Conservation (phyloP, 306 rosid genomes). For the Dalbergia oliveri region DNA sequence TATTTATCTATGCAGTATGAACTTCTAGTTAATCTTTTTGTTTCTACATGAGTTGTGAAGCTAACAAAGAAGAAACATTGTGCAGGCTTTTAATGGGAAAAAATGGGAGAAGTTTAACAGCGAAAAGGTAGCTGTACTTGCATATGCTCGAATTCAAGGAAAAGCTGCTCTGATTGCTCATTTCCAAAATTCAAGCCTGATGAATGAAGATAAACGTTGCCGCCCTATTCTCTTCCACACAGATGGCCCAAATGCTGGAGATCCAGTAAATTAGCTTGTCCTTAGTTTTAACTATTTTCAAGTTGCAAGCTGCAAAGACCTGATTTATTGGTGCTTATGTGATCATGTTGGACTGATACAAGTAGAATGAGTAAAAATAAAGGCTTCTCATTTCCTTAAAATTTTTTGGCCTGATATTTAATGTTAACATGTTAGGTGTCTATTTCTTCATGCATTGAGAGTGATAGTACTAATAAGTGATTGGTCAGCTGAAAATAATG, state of each 20-base stretch:
- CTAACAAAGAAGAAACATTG: conserved; percentile 32
- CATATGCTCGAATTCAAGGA: conserved; percentile 91
- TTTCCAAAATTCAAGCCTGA: conserved; percentile 88
- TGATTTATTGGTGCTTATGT: conserved; percentile 26
- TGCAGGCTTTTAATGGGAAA: conserved; percentile 87
- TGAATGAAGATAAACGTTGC: conserved; percentile 87
- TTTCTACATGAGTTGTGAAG: conserved; percentile 36
- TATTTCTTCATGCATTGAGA: conserved; percentile 3
- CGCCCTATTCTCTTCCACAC: conserved; percentile 91
- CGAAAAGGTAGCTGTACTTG: conserved; percentile 90
- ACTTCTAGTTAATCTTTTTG: conserved; percentile 17
- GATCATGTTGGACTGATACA: conserved; percentile 3
- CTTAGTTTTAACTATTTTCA: conserved; percentile 30
- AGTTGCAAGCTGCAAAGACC: conserved; percentile 9
- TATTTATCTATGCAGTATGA: conserved; percentile 33
- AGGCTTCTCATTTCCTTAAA: conserved; percentile 2
- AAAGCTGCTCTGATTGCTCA: conserved; percentile 83
- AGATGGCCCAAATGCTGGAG: conserved; percentile 90
- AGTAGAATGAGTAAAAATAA: conserved; percentile 16
- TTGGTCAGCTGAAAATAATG: no score
- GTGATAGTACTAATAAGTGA: neutral
- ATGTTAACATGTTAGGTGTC: conserved; percentile 12
- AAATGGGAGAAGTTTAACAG: conserved; percentile 96
- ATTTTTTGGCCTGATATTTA: neutral
- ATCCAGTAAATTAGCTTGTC: conserved; percentile 65